Percentiles rank a stretch among this genome's conserved stretches.
phyloP scores from a whole-genome alignment of 2,329 filamentous ascomycete genomes.

The Neofusicoccum ribis region DNA sequence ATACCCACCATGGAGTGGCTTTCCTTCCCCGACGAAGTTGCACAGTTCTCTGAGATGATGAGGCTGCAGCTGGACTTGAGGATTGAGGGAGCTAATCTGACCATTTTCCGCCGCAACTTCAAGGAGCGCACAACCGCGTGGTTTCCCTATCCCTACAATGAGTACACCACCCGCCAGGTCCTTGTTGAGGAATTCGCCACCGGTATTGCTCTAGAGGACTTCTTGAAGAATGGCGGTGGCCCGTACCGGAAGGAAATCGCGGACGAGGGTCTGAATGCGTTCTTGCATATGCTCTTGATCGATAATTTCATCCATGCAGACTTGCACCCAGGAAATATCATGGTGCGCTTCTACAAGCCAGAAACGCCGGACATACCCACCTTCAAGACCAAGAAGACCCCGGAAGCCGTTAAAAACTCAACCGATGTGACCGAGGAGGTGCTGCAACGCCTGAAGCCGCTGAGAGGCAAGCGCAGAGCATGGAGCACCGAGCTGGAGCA shows the following conservation, averaged over 20 bases:
- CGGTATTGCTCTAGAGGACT: constrained; percentile 86
- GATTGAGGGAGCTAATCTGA: constrained; percentile 89
- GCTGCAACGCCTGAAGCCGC: constrained; percentile 74
- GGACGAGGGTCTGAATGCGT: constrained; percentile 91
- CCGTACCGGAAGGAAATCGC: constrained; percentile 93
- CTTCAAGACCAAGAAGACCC: constrained; percentile 37
- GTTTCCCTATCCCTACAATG: constrained; percentile 92
- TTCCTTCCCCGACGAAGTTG: constrained; percentile 89
- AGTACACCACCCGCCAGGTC: constrained; percentile 89
- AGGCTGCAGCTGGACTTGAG: constrained; percentile 91
- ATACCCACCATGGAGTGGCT: constrained; percentile 97
- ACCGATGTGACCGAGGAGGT: constrained; percentile 86
- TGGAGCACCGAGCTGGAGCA: constrained; percentile 75
- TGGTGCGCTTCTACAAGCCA: constrained; percentile 96
- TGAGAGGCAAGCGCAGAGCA: constrained; percentile 63
- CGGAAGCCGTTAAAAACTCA: constrained; percentile 45
- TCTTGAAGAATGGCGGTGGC: constrained; percentile 87
- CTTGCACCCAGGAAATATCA: constrained; percentile 95
- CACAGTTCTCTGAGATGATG: constrained; percentile 98
- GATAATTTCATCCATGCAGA: constrained; percentile 99
- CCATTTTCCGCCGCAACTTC: constrained; percentile 87
- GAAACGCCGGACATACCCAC: constrained; percentile 63
- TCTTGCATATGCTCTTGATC: constrained; percentile 91
- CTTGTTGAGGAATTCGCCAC: constrained; percentile 95
- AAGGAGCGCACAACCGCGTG: constrained; percentile 86